Evolutionary conservation across 768 basidiomycete genomes (phyloP), one percentile per base, ranked within the genome.

Genomic region (Hortiboletus campestris): DNA sequence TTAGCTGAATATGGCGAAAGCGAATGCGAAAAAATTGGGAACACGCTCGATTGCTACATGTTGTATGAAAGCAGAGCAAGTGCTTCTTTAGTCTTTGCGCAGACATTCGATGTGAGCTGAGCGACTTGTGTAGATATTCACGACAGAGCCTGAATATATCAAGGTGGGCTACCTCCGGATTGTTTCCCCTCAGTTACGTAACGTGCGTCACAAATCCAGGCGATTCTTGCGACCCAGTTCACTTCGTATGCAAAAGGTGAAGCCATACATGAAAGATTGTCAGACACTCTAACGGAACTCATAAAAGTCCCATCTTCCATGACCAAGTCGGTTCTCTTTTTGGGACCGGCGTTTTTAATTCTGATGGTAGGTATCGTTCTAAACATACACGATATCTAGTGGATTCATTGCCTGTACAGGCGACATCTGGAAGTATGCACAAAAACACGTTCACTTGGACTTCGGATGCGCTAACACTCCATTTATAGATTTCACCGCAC

Each of bases 281-380:
- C 58, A 1, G 31, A n/a, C 53, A 11, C 8, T 3, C 36, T 62
- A 10, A 54, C 51, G 13, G 4, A 20, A 16, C n/a, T 41, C 13
- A 14, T 25, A 19, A 17, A 71, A 70, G 68, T 5, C 55, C 68
- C 40, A 43, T 71, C 32, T 51, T 70, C 11, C 6, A 25, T 19
- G 67, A 62, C 41, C 64, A 68, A 35, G 53, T 71, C n/a, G 16
- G 57, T 13, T 66, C 69, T 5, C 56, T 74, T 28, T 60, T 72
- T 44, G 76, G 76, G 2, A 70, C 61, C 0, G 76, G 76, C 16
- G 74, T 78, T 3, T 75, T 77, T 59, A 78, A 77, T 46, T 74
- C 76, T 10, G 76, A 77, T 44, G 76, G 73, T 68, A 45, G 19
- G 62, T 36, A 4, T 38, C 31, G 9, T 38, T 19, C 28, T 17